Conservation (phyloP, 768 basidiomycete genomes). For the Punctularia strigosozonata region DNA sequence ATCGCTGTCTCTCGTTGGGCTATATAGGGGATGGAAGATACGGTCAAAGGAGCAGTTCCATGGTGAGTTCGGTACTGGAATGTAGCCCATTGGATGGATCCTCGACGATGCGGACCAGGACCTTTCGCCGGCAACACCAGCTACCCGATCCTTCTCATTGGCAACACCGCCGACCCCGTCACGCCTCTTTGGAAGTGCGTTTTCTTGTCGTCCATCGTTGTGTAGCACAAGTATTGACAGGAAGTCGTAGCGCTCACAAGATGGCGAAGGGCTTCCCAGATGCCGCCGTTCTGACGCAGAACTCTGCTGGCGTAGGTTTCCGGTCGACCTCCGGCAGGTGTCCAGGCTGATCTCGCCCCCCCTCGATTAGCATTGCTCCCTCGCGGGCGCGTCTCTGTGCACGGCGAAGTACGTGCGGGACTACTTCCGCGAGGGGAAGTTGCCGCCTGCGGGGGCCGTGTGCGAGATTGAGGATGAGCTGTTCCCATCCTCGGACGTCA, state of each 20-base stretch:
- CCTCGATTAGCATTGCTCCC: conserved; percentile 8
- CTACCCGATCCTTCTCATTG: conserved; percentile 15
- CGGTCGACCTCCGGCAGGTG: too few relatives aligned
- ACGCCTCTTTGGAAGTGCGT: conserved; percentile 7
- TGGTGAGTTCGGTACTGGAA: conserved; percentile 1
- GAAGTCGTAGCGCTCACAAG: too few relatives aligned
- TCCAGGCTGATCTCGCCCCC: not conserved
- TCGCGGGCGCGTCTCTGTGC: conserved; percentile 10
- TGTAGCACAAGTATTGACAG: too few relatives aligned
- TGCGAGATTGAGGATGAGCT: conserved; percentile 10
- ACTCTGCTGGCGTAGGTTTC: conserved; percentile 8
- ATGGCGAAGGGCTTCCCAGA: too few relatives aligned
- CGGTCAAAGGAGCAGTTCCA: conserved; percentile 6
- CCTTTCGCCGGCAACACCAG: conserved; percentile 16
- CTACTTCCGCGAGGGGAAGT: conserved; percentile 15
- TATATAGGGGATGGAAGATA: conserved; percentile 10
- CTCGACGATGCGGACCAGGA: not conserved
- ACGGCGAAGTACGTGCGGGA: conserved; percentile 12
- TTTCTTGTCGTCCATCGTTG: not conserved
- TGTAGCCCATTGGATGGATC: not conserved
- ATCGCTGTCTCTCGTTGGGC: too few relatives aligned
- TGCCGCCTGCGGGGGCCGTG: conserved; percentile 13
- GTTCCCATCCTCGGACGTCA: too few relatives aligned
- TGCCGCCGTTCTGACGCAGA: too few relatives aligned
- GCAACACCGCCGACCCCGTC: conserved; percentile 14